Evolutionary conservation across 2,329 filamentous ascomycete genomes (phyloP), one percentile per base, ranked within the genome.

Genomic region (Alternaria triticina): DNA sequence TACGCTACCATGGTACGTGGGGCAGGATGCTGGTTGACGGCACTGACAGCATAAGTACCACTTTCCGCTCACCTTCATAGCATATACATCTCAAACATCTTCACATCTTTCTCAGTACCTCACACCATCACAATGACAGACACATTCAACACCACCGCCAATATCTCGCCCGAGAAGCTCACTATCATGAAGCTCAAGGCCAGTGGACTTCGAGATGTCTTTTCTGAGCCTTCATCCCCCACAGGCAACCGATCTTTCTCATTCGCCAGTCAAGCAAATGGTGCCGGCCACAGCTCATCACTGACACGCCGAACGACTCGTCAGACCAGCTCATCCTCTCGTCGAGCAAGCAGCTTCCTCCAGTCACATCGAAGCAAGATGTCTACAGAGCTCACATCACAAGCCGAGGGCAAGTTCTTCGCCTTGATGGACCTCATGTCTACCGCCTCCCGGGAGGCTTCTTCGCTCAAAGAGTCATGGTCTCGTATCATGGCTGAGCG

Each of bases 361-460:
- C 66, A 70, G 40, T 73, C 70, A 4, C 70, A 75, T 55, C 71
- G 69, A 17, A 70, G 66, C 50, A 66, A 71, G 55, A 72, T 72
- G 66, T 75, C 70, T 9, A 67, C 57, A 33, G 71, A 75, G 43
- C 69, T 74, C 43, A 70, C 70, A n/a, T 66, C 64, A 1, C 50
- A 74, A 55, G 70, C 73, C 4, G 70, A 74, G 44, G 65, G 67
- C 11, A 73, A 73, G 52, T 73, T 75, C 60, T 73, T 74, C 51
- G 67, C 71, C n/a, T 49, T 75, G 15, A 73, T 75, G 65, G 71
- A 75, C 15, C 70, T 73, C 11, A 75, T 74, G 65, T 69, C 71
- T 10, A 70, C 62, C 27, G 69, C 70, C 12, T 74, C 71, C 11
- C 64, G 71, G 17, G 68, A 72, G 54, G 70, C 70, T 28, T 66